These are phyloP conservation scores for Musa troglodytarum DNA, from an alignment of 176 grass and related monocot species.

Conservation along the genomic window DNA sequence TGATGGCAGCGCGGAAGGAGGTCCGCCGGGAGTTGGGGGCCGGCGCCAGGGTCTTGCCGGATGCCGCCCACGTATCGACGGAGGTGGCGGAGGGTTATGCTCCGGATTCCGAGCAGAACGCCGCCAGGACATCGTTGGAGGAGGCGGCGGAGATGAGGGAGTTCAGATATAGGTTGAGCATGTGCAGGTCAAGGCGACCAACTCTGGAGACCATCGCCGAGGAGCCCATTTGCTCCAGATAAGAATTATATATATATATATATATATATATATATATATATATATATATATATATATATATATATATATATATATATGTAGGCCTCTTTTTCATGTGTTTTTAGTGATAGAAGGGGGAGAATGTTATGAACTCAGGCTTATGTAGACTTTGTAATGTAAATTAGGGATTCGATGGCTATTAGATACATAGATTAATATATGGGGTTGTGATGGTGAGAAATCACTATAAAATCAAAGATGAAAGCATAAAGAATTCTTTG, in stretches of 20 bases:
- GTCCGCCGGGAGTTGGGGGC: slow-evolving; percentile 19
- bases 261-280: too few species aligned
- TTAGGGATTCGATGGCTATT: too few species aligned
- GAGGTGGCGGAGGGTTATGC: neutral
- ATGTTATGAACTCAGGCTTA: too few species aligned
- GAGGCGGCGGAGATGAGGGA: slow-evolving; percentile 41
- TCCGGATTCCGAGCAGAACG: slow-evolving; percentile 31
- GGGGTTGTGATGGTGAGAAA: neutral
- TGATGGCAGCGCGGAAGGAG: slow-evolving; percentile 42
- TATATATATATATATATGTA: too few species aligned
- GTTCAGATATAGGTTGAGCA: slow-evolving; percentile 61
- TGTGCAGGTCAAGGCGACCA: slow-evolving; percentile 44
- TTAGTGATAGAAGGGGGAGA: too few species aligned
- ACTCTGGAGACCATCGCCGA: slow-evolving; percentile 79
- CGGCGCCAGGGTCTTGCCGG: slow-evolving; percentile 39
- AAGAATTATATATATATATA: neutral
- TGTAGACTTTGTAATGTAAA: too few species aligned
- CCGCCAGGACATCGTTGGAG: slow-evolving; percentile 7
- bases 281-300: too few species aligned
- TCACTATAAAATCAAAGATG: neutral
- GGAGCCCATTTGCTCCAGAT: slow-evolving; percentile 26
- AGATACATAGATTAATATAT: too few species aligned
- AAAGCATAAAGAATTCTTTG: neutral
- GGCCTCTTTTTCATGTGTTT: too few species aligned
- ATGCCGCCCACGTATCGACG: too few species aligned